A percentile compares a stretch with the other conserved stretches of the same genome.
Conservation (phyloP, 1,139 yeast genomes). For the Zygosaccharomyces sapae region DNA sequence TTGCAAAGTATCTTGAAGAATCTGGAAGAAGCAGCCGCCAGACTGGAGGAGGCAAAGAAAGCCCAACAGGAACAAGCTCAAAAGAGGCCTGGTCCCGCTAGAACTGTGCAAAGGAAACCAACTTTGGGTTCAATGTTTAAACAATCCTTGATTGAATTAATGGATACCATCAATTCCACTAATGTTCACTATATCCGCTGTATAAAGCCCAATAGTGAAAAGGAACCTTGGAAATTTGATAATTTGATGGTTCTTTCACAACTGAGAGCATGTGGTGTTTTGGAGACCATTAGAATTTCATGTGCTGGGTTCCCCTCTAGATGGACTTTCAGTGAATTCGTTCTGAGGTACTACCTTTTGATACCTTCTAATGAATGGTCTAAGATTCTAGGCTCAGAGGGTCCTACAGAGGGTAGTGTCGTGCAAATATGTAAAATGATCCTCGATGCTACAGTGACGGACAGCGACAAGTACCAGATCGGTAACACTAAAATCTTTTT, state of each 20-base stretch:
- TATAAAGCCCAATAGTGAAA: conserved; percentile 92
- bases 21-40: conserved; percentile 56
- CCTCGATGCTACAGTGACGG: conserved; percentile 58
- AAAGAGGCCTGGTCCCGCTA: conserved; percentile 36
- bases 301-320: conserved; percentile 98
- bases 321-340: conserved; percentile 94
- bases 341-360: conserved; percentile 79
- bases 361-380: conserved; percentile 70
- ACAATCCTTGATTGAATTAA: conserved; percentile 83
- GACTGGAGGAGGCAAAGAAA: conserved; percentile 43
- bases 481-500: conserved; percentile 90
- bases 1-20: conserved; percentile 59
- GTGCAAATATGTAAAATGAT: conserved; percentile 65
- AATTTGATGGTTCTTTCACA: conserved; percentile 94
- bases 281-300: conserved; percentile 92
- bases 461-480: conserved; percentile 68
- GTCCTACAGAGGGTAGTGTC: conserved; percentile 56
- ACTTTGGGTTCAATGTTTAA: conserved; percentile 94
- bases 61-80: conserved; percentile 38
- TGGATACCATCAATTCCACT: conserved; percentile 89
- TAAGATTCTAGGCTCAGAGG: conserved; percentile 48
- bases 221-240: conserved; percentile 94
- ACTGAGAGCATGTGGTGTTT: conserved; percentile 96
- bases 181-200: conserved; percentile 96
- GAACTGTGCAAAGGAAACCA: conserved; percentile 69